Evolutionary conservation across 2,329 filamentous ascomycete genomes (phyloP).

Genomic region (Rhynchosporium agropyri): DNA sequence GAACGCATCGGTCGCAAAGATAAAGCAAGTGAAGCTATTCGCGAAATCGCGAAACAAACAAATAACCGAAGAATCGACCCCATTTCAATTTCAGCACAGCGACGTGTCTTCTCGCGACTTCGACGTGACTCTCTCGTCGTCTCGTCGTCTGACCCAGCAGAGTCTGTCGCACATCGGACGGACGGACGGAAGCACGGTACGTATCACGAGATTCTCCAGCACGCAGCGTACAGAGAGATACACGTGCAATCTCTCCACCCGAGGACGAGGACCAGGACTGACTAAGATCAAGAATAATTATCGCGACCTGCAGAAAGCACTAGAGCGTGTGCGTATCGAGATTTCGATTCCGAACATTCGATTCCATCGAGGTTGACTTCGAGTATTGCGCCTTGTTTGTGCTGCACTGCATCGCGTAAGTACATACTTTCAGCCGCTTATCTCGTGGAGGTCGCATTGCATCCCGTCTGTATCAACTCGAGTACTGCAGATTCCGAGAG

Average conservation of each 20-base stretch:
- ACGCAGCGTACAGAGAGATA: conserved; percentile 9
- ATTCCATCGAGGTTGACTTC: conserved; percentile 9
- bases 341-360: conserved; percentile 16
- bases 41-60: conserved; percentile 7
- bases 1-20: background rate
- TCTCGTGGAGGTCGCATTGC: conserved; percentile 15
- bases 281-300: conserved; percentile 2
- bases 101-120: conserved; percentile 17
- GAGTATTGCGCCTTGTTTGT: conserved; percentile 1
- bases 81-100: background rate
- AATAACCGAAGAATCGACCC: background rate
- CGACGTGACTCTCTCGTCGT: conserved; percentile 27
- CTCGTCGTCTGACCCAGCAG: conserved; percentile 13
- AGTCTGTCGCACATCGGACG: conserved; percentile 10
- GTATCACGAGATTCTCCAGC: conserved; percentile 8
- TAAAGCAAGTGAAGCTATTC: conserved; percentile 34
- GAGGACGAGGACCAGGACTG: conserved; percentile 13
- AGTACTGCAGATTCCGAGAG: conserved; percentile 15
- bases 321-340: conserved; percentile 27
- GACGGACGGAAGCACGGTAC: background rate
- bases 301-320: conserved; percentile 18
- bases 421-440: background rate
- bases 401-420: background rate
- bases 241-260: conserved; percentile 29
- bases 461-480: background rate